Conservation (phyloP, 1,139 yeast species). For the Zhuliangozyma parablackwelliae region DNA sequence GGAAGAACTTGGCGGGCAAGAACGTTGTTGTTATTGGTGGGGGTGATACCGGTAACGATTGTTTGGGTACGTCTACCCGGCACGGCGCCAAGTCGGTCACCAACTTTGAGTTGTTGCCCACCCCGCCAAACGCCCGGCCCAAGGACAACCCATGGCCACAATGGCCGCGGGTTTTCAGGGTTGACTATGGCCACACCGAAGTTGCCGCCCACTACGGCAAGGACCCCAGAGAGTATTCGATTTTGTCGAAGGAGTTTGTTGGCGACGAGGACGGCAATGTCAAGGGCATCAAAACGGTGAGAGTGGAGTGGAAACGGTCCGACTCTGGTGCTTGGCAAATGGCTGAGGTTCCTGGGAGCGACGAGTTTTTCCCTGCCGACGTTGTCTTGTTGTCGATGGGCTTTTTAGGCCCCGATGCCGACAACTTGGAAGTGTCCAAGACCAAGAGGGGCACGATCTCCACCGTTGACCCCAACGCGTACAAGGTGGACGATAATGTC, state of each 20-base stretch:
- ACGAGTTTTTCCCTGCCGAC: constrained; percentile 92
- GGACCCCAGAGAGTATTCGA: constrained; percentile 97
- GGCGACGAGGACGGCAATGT: constrained; percentile 95
- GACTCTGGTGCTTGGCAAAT: constrained; percentile 98
- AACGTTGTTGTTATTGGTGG: constrained; percentile 96
- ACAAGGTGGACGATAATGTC: constrained; percentile 66
- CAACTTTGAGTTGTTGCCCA: constrained; percentile 91
- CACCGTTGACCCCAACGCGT: constrained; percentile 63
- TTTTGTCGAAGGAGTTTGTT: constrained; percentile 89
- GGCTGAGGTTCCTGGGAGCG: constrained; percentile 95
- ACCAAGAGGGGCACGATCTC: constrained; percentile 85
- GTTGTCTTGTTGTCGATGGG: constrained; percentile 95
- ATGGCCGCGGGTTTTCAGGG: constrained; percentile 97
- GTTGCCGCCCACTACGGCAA: constrained; percentile 91
- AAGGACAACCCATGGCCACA: constrained; percentile 99
- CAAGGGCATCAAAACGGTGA: constrained; percentile 87
- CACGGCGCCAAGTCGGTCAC: constrained; percentile 96
- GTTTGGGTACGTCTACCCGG: constrained; percentile 95
- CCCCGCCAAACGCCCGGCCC: constrained; percentile 82
- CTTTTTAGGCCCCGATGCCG: constrained; percentile 92
- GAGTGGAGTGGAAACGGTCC: constrained; percentile 97
- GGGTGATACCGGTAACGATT: constrained; percentile 99
- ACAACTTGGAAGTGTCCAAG: constrained; percentile 65
- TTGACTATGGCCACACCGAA: constrained; percentile 96
- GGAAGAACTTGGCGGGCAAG: constrained; percentile 72